These are phyloP conservation scores for Cladophialophora yegresii DNA, from an alignment of 2,329 filamentous ascomycete species.

Conservation along the genomic window DNA sequence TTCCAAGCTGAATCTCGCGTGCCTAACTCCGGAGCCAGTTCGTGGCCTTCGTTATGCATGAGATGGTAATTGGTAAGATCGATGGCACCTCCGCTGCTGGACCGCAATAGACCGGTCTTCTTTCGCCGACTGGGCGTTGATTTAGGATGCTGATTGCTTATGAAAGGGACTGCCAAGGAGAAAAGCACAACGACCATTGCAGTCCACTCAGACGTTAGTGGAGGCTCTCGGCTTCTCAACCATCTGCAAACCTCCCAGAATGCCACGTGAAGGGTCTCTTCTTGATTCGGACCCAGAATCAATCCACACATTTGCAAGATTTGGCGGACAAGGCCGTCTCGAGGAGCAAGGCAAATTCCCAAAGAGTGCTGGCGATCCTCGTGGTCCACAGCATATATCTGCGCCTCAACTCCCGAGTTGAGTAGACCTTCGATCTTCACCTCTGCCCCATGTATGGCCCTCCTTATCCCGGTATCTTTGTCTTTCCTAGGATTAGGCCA, in stretches of 20 bases:
- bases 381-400: conserved; percentile 27
- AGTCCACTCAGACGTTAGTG: conserved; percentile 67
- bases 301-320: conserved; percentile 65
- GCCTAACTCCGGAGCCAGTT: conserved; percentile 47
- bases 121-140: conserved; percentile 43
- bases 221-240: conserved; percentile 55
- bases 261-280: conserved; percentile 64
- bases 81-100: conserved; percentile 50
- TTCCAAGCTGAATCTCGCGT: conserved; percentile 67
- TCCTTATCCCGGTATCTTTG: conserved; percentile 27
- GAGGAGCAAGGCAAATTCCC: conserved; percentile 66
- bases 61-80: conserved; percentile 45
- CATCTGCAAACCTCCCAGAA: conserved; percentile 77
- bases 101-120: conserved; percentile 50
- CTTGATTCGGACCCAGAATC: conserved; percentile 59
- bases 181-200: conserved; percentile 66
- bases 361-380: conserved; percentile 58
- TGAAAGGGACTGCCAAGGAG: conserved; percentile 63
- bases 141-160: conserved; percentile 43
- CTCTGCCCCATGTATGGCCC: conserved; percentile 25
- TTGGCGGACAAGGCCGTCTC: conserved; percentile 62
- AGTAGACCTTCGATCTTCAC: conserved; percentile 24
- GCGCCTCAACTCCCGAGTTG: conserved; percentile 31
- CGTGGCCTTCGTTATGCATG: conserved; percentile 52
- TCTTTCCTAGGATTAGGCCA: conserved; percentile 38